A percentile compares a stretch with the other conserved stretches of the same genome.
Conservation (phyloP, 2,329 filamentous ascomycete species). For the Aspergillus novoparasiticus region DNA sequence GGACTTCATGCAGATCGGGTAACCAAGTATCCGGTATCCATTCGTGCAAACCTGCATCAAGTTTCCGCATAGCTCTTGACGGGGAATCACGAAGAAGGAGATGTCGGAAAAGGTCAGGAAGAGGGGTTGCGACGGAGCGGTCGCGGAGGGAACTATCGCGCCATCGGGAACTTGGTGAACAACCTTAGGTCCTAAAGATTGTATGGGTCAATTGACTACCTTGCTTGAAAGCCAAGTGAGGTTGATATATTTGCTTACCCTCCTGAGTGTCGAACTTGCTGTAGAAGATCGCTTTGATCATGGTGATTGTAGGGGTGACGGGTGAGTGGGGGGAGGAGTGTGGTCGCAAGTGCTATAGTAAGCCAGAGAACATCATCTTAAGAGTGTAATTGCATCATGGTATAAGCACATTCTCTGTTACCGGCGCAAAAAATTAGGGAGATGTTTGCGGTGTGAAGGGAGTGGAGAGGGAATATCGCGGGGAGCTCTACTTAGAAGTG, state of each 20-base stretch:
- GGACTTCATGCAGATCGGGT: slow-evolving; percentile 84
- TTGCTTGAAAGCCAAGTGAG: not conserved
- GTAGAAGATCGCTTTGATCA: slow-evolving; percentile 68
- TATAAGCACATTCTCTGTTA: not conserved
- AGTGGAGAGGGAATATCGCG: slow-evolving; percentile 1
- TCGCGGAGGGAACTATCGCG: slow-evolving; percentile 54
- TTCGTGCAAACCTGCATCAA: slow-evolving; percentile 72
- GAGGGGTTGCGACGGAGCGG: slow-evolving; percentile 56
- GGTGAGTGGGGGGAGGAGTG: not conserved
- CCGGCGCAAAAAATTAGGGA: not conserved
- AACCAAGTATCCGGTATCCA: slow-evolving; percentile 80
- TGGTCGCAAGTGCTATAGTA: not conserved
- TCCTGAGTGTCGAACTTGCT: slow-evolving; percentile 66
- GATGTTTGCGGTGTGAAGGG: not conserved
- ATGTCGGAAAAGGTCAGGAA: slow-evolving; percentile 85
- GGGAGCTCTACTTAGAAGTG: not conserved
- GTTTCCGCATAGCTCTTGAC: slow-evolving; percentile 92
- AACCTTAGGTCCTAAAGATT: slow-evolving; percentile 58
- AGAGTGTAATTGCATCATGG: not conserved
- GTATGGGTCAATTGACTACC: slow-evolving; percentile 6
- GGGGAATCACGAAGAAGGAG: slow-evolving; percentile 90
- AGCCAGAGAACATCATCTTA: not conserved
- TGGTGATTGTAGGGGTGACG: slow-evolving; percentile 33
- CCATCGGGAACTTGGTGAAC: slow-evolving; percentile 66
- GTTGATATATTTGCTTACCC: slow-evolving; percentile 37